Base-by-base conservation (phyloP, 768 basidiomycete species). In the Aureoboletus auriporus region DNA sequence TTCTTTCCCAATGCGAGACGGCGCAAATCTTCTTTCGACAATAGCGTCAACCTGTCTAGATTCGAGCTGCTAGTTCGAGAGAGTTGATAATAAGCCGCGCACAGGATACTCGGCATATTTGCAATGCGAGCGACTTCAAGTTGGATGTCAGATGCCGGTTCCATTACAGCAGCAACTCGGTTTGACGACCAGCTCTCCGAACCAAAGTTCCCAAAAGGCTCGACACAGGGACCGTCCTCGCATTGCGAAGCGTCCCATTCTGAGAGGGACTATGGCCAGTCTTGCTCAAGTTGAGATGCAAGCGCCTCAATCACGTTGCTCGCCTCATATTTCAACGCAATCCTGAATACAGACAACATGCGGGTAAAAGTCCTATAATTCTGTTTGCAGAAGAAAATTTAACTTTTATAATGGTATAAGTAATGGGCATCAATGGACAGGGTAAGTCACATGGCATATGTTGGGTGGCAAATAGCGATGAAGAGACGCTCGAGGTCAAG, bases 401-500 rank as follows among this genome's bases (percentile, higher is more conserved):
- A 47, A 30, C 50, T 50, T 20, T 9, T 23, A 6, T 0, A 1
- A 12, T 29, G 7, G 16, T 4, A 16, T 51, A 29, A 47, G 40
- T 16, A 1, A 14, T 4, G 17, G 28, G 8, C 14, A 20, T 34
- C 12, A 13, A 28, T 13, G 12, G 28, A 16, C 8, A 8, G 0
- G 9, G 23, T 16, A 1, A 28, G n/a, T n/a, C n/a, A n/a, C n/a
- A n/a, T 47, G 39, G 16, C 50, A n/a, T 38, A 42, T 45, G n/a
- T 42, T 29, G 45, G 45, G 14, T 51, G 47, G 9, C 31, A 31
- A 14, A 42, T 37, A 10, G 45, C 44, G 29, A 51, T 5, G 9
- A 51, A 47, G 13, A 51, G 37, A 12, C 39, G 46, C 40, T 47
- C 50, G 16, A 51, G 46, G 37, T 51, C 45, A 16, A 51, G 40